Percentiles rank a stretch among this genome's conserved stretches.
Evolutionary conservation across 306 rosid species (phyloP).

Genomic region (Dryas alaskensis): DNA sequence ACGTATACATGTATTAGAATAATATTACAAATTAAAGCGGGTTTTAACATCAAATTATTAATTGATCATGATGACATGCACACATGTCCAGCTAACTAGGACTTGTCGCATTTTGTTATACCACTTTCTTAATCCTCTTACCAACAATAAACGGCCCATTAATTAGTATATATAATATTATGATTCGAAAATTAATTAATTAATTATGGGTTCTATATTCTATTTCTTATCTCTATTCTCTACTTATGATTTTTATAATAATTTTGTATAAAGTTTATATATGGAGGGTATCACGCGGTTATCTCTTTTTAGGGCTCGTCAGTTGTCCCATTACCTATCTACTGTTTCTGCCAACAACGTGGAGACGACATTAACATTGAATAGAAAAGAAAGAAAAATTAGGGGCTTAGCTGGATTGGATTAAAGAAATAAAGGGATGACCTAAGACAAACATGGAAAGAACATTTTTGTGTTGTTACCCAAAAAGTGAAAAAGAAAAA

Average conservation of each 20-base stretch:
- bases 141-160: not conserved
- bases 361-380: not conserved
- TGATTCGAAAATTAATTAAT: not conserved
- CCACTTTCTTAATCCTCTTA: not conserved
- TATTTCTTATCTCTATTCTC: not conserved
- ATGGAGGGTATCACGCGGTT: not conserved
- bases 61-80: not conserved
- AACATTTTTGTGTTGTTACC: not conserved
- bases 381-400: not conserved
- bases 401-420: not conserved
- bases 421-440: not conserved
- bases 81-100: slow-evolving; percentile 12
- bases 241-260: not conserved
- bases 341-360: not conserved
- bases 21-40: not conserved
- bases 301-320: not conserved
- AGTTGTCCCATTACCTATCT: no score
- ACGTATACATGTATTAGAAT: no score
- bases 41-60: not conserved
- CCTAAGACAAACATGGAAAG: not conserved
- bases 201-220: not conserved
- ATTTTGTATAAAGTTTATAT: not conserved
- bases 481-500: not conserved
- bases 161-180: not conserved
- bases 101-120: not conserved